Evolutionary conservation across 1,284 basidiomycete genomes (phyloP).

Genomic region (Pseudozyma pruni): DNA sequence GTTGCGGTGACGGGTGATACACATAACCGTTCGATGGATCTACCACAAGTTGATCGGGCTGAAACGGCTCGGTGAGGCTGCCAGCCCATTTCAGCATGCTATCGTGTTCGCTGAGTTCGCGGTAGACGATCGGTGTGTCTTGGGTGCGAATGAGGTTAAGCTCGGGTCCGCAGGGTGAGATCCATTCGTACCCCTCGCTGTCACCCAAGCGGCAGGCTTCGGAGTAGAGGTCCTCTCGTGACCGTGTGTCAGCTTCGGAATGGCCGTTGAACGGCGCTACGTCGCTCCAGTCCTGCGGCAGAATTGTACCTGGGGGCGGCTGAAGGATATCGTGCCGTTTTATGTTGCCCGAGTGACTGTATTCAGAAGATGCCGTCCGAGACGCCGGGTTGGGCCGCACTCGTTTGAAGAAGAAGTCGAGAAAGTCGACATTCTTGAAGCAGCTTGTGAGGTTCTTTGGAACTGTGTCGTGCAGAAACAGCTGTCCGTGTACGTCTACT

Average conservation of each 20-base stretch:
- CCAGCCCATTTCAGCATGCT: constrained; percentile 61
- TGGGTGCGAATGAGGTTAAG: constrained; percentile 62
- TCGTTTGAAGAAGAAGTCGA: constrained; percentile 56
- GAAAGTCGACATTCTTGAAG: constrained; percentile 46
- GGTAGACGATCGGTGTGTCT: constrained; percentile 66
- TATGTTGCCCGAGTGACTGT: constrained; percentile 14
- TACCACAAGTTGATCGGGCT: constrained; percentile 48
- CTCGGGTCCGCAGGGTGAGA: constrained; percentile 64
- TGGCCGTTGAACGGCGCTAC: constrained; percentile 25
- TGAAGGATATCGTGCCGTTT: constrained; percentile 32
- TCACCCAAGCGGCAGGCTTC: constrained; percentile 25
- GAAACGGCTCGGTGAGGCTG: constrained; percentile 41
- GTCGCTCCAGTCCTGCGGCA: constrained; percentile 20
- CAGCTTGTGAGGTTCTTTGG: constrained; percentile 67
- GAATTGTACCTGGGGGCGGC: constrained; percentile 1
- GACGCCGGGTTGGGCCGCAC: constrained; percentile 36
- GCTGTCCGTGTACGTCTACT: constrained; percentile 65
- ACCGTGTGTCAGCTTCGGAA: constrained; percentile 1
- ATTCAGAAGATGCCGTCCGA: not conserved
- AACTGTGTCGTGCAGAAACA: constrained; percentile 65
- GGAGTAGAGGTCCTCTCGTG: constrained; percentile 15
- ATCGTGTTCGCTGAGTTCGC: constrained; percentile 44
- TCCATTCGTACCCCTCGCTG: constrained; percentile 57
- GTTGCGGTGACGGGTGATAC: constrained; percentile 64
- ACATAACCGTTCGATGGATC: constrained; percentile 62